Conservation (phyloP, 129 eudicot genomes). For the sunflower (Helianthus annuus) region DNA sequence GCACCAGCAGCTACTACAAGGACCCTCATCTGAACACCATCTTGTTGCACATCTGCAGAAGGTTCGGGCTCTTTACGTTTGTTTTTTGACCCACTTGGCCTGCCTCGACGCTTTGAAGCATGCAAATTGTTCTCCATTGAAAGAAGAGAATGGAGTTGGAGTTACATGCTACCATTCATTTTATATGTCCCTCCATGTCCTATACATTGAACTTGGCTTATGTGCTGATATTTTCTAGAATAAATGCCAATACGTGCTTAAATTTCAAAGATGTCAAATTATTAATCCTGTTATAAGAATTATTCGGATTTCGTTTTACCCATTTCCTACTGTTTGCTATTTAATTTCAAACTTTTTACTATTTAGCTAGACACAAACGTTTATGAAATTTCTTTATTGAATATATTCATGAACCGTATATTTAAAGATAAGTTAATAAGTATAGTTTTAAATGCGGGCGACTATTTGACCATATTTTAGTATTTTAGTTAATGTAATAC, state of each 20-base stretch:
- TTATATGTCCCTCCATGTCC: neutral
- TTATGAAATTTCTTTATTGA: conserved; percentile 7
- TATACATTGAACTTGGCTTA: neutral
- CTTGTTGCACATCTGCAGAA: neutral
- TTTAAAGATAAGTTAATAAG: neutral
- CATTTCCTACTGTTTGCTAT: neutral
- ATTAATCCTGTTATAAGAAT: neutral
- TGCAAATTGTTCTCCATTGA: conserved; percentile 9
- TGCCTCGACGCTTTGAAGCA: conserved; percentile 19
- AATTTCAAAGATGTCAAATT: neutral
- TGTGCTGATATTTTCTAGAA: neutral
- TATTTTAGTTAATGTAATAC: neutral
- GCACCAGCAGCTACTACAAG: conserved; percentile 14
- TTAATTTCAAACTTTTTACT: neutral
- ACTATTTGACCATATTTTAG: neutral
- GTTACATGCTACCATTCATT: neutral
- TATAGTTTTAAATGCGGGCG: neutral
- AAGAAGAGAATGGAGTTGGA: neutral
- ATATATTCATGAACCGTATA: neutral
- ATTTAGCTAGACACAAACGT: neutral
- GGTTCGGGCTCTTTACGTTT: conserved; percentile 2
- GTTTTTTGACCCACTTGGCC: conserved; percentile 20
- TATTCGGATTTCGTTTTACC: neutral
- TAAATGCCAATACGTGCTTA: neutral
- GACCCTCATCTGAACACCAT: conserved; percentile 12